Evolutionary conservation across 2,329 filamentous ascomycete genomes (phyloP).

Genomic region (Ascochyta pisi): DNA sequence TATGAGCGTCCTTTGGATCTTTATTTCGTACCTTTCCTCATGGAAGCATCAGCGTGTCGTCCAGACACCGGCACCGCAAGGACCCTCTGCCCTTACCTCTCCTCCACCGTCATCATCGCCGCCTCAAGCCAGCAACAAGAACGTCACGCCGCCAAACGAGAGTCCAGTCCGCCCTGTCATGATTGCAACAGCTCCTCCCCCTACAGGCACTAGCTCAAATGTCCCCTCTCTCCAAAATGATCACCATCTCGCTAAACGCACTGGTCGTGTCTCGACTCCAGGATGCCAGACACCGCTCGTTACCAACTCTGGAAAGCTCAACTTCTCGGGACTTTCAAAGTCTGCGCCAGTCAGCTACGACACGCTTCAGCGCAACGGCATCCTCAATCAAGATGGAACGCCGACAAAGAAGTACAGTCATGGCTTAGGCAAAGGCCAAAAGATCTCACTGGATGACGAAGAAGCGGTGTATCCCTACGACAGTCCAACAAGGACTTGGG

Average conservation of each 20-base stretch:
- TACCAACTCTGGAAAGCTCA: neutral
- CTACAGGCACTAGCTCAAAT: no score
- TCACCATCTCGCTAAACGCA: neutral
- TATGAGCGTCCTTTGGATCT: neutral
- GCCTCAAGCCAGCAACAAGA: neutral
- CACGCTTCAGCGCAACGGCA: neutral
- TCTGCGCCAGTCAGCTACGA: neutral
- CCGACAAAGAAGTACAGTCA: neutral
- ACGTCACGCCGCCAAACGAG: neutral
- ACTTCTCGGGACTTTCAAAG: slow-evolving; percentile 1
- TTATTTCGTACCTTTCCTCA: neutral
- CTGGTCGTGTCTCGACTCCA: neutral
- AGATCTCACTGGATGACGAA: neutral
- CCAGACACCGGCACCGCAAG: neutral
- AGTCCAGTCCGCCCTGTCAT: neutral
- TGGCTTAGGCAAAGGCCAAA: neutral
- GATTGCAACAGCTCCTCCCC: no score
- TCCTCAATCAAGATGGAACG: neutral
- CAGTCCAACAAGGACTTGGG: neutral
- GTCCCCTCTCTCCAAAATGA: no score
- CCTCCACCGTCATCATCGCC: neutral
- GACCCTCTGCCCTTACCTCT: neutral
- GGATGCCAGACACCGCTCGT: neutral
- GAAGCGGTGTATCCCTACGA: neutral
- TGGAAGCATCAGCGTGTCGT: neutral